These are phyloP conservation scores for Pseudogymnoascus sp. DNA, from an alignment of 2,329 filamentous ascomycete genomes.

Conservation along the genomic window DNA sequence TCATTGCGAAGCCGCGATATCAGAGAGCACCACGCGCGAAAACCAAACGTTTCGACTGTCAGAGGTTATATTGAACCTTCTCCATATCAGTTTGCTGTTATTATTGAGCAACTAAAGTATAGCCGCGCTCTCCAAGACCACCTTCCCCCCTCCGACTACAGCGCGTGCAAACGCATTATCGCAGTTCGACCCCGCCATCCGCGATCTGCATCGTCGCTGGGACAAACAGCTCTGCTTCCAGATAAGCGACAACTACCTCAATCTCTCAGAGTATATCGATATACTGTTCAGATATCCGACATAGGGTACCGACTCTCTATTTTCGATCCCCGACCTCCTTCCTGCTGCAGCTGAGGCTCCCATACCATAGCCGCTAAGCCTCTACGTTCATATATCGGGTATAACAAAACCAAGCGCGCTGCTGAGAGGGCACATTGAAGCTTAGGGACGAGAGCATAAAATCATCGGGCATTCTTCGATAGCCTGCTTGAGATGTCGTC, in stretches of 20 bases:
- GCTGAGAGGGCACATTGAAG: slow-evolving; percentile 8
- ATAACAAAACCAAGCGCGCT: neutral
- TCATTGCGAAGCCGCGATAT: slow-evolving; percentile 7
- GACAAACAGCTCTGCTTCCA: slow-evolving; percentile 4
- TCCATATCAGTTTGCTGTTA: neutral
- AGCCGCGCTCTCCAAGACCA: neutral
- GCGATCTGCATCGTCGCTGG: neutral
- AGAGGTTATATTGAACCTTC: slow-evolving; percentile 4
- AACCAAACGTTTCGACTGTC: neutral
- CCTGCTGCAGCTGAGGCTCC: slow-evolving; percentile 2
- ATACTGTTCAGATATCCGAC: slow-evolving; percentile 1
- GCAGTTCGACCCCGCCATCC: slow-evolving; percentile 3
- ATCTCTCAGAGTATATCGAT: neutral
- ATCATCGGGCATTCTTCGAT: neutral
- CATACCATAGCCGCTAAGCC: neutral
- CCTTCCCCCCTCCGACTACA: neutral
- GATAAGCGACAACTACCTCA: slow-evolving; percentile 9
- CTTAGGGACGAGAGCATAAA: slow-evolving; percentile 7
- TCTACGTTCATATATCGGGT: neutral
- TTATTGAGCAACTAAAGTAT: neutral
- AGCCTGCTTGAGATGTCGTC: slow-evolving; percentile 9
- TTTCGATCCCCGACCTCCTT: neutral
- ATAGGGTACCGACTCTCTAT: neutral
- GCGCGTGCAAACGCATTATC: slow-evolving; percentile 2
- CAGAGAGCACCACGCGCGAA: neutral